A percentile compares a stretch with the other conserved stretches of the same genome.
These are phyloP conservation scores for Colletotrichum sidae DNA, from an alignment of 2,329 filamentous ascomycete species.

Conservation along the genomic window DNA sequence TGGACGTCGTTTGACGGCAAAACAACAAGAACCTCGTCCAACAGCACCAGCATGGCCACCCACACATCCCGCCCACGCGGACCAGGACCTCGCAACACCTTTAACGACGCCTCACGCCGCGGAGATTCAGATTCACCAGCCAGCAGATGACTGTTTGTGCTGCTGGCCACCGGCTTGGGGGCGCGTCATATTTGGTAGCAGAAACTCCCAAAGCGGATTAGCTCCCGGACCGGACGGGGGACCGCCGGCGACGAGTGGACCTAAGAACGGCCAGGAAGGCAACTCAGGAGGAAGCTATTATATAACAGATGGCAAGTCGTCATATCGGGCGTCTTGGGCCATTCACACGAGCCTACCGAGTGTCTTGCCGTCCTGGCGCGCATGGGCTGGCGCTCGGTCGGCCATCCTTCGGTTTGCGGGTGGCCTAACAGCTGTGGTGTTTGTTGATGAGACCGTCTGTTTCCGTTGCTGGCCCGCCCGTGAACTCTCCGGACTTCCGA, in stretches of 20 bases:
- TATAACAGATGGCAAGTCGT: slow-evolving; percentile 33
- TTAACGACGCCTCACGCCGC: slow-evolving; percentile 38
- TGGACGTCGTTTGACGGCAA: too few relatives aligned
- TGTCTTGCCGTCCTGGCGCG: slow-evolving; percentile 12
- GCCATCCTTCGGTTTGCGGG: slow-evolving; percentile 14
- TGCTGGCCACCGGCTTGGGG: slow-evolving; percentile 20
- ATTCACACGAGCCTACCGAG: slow-evolving; percentile 6
- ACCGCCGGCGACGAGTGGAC: slow-evolving; percentile 16
- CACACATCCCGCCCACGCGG: background rate
- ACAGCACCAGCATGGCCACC: background rate
- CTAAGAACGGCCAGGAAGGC: slow-evolving; percentile 13
- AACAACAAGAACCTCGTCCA: background rate
- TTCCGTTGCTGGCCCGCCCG: background rate
- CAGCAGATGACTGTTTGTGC: slow-evolving; percentile 19
- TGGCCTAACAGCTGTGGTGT: too few relatives aligned
- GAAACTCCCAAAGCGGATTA: slow-evolving; percentile 40
- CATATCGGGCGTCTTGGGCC: slow-evolving; percentile 16
- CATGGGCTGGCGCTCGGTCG: background rate
- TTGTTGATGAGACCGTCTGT: background rate
- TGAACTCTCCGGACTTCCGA: background rate
- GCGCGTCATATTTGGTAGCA: slow-evolving; percentile 44
- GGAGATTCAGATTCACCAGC: slow-evolving; percentile 42
- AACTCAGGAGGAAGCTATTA: slow-evolving; percentile 24
- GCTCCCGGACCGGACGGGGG: slow-evolving; percentile 30
- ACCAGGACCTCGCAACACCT: slow-evolving; percentile 16